These are phyloP conservation scores for Roridomyces roridus DNA, from an alignment of 768 basidiomycete genomes.

Conservation along the genomic window DNA sequence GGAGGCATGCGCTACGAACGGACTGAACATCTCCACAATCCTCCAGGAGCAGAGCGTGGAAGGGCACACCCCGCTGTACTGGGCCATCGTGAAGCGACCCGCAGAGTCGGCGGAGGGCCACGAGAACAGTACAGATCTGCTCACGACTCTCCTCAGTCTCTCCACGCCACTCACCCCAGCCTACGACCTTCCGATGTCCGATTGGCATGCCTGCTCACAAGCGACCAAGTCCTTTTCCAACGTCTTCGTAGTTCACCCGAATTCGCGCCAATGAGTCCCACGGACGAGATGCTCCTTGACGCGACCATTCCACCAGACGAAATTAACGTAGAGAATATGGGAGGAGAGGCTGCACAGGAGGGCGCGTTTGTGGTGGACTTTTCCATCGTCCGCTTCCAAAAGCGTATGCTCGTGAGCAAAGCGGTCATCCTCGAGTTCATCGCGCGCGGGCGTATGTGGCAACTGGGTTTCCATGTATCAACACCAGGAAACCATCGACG, in stretches of 20 bases:
- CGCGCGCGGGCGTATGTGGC: conserved; percentile 65
- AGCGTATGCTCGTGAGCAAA: conserved; percentile 70
- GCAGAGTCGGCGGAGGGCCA: conserved; percentile 4
- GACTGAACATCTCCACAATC: conserved; percentile 45
- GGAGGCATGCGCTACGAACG: conserved; percentile 47
- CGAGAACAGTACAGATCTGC: conserved; percentile 1
- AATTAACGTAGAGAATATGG: conserved; percentile 58
- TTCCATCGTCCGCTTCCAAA: conserved; percentile 64
- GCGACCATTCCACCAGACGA: conserved; percentile 54
- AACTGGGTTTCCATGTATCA: conserved; percentile 46
- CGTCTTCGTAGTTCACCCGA: conserved; percentile 56
- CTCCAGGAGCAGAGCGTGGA: conserved; percentile 55
- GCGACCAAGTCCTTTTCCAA: conserved; percentile 67
- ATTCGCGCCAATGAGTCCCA: conserved; percentile 56
- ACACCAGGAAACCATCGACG: conserved; percentile 16
- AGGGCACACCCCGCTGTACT: conserved; percentile 55
- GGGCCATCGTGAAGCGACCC: conserved; percentile 41
- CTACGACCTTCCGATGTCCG: conserved; percentile 69
- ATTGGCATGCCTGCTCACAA: conserved; percentile 67
- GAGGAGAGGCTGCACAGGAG: conserved; percentile 41
- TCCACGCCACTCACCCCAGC: conserved; percentile 58
- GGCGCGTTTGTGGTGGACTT: conserved; percentile 62
- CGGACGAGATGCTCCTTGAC: conserved; percentile 59
- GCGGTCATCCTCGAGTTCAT: conserved; percentile 68
- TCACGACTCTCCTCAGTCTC: conserved; percentile 18